Evolutionary conservation across 2,329 filamentous ascomycete genomes (phyloP), one percentile per base, ranked within the genome.

Genomic region (Calycina herbarum): DNA sequence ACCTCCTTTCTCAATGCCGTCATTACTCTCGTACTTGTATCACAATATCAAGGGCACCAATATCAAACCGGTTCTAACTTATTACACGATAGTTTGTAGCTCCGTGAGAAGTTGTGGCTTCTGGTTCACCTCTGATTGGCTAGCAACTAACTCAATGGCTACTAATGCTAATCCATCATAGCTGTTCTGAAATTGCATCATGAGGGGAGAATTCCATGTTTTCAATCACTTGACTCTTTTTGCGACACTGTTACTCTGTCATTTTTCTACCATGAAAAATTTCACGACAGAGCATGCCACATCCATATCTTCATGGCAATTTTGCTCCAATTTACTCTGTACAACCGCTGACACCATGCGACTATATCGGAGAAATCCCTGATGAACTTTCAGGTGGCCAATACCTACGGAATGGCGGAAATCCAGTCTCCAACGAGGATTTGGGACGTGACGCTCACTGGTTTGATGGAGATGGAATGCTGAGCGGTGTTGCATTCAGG

Each of bases 401-500:
- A 76, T 92, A 92, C 72, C 85, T 92, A 33, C 85, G 89, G 17
- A 92, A 92, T 73, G 89, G 89, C 51, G 87, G 85, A 33, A 92
- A 91, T 71, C 88, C 89, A 5, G 79, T 89, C 7, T 82, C 82
- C 33, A 87, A 90, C 65, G 79, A 84, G 27, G 84, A 89, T 63
- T 75, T 86, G 2, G 83, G 82, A 48, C 82, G 87, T 68, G 86
- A 89, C 73, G 83, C 86, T 8, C 89, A 92, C 73, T 91, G 88
- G 88, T 92, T 92, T 67, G 89, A 92, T 70, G 89, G 89, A 38
- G 89, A 92, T 73, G 89, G 89, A 4, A 92, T 92, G 89, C 83
- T 92, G 11, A 85, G 85, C 35, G 89, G 89, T 1, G 88, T 92
- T 0, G 80, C 81, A 20, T 92, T 90, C 73, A 79, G 79, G 33